These are phyloP conservation scores for Saccharomyces hybrid DNA, from an alignment of 1,139 yeast species.

Conservation along the genomic window DNA sequence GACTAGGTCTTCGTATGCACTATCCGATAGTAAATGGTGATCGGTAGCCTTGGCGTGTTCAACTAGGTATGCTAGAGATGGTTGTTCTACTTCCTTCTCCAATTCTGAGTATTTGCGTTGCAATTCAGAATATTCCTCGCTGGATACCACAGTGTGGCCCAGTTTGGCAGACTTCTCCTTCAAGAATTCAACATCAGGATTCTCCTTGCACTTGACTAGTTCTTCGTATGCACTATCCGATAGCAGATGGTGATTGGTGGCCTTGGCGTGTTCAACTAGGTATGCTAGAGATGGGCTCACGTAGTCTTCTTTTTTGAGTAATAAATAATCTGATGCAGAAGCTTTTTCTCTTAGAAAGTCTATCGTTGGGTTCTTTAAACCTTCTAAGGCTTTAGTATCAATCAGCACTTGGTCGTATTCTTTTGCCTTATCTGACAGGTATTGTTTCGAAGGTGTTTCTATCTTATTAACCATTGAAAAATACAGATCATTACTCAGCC, in stretches of 20 bases:
- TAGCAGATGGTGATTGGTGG: background rate
- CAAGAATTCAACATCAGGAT: slow-evolving; percentile 20
- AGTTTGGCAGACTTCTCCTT: slow-evolving; percentile 22
- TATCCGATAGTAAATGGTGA: slow-evolving; percentile 3
- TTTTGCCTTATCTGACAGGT: slow-evolving; percentile 1
- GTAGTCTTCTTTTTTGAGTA: background rate
- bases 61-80: slow-evolving; percentile 12
- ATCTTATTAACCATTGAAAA: slow-evolving; percentile 5
- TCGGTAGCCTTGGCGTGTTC: slow-evolving; percentile 3
- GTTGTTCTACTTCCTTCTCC: slow-evolving; percentile 3
- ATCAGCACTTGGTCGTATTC: background rate
- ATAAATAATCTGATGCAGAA: slow-evolving; percentile 4
- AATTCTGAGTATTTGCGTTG: slow-evolving; percentile 7
- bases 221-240: slow-evolving; percentile 15
- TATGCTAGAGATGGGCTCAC: slow-evolving; percentile 11
- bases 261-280: slow-evolving; percentile 6
- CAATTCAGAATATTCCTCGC: slow-evolving; percentile 11
- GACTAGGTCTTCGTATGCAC: slow-evolving; percentile 14
- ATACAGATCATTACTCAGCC: slow-evolving; percentile 10
- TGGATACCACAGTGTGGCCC: slow-evolving; percentile 12
- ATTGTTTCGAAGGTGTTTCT: slow-evolving; percentile 7
- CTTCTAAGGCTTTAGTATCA: background rate
- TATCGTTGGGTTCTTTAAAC: slow-evolving; percentile 8
- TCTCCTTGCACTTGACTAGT: slow-evolving; percentile 3
- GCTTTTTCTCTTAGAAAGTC: slow-evolving; percentile 12